phyloP scores from a whole-genome alignment of 768 basidiomycete species.

The Omphalotus guepiniiformis region DNA sequence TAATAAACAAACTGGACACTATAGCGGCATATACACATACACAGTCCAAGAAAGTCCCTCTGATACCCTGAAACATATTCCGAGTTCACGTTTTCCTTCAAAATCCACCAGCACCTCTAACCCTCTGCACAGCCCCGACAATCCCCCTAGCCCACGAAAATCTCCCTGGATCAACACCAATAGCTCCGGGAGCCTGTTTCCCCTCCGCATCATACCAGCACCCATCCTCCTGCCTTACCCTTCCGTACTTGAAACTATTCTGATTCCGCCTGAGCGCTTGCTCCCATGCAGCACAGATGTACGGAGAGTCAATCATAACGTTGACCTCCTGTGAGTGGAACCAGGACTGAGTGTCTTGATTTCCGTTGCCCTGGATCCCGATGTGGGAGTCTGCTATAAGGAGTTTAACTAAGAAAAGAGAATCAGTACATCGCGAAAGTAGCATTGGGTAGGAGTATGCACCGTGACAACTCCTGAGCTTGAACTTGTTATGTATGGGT shows the following conservation, averaged over 20 bases:
- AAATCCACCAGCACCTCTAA: constrained; percentile 37
- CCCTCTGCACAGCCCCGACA: constrained; percentile 37
- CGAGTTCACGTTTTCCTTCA: constrained; percentile 18
- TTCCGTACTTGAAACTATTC: constrained; percentile 52
- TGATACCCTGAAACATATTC: no score
- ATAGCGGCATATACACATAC: no score
- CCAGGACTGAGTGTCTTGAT: constrained; percentile 70
- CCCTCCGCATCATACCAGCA: constrained; percentile 53
- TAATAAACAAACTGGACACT: no score
- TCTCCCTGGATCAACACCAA: constrained; percentile 31
- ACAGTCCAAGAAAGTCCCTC: no score
- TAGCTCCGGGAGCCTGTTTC: constrained; percentile 32
- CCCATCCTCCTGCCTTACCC: constrained; percentile 41
- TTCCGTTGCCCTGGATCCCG: constrained; percentile 66
- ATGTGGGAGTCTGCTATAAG: constrained; percentile 63
- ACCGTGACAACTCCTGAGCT: constrained; percentile 69
- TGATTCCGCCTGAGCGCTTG: constrained; percentile 47
- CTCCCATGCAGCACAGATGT: constrained; percentile 52
- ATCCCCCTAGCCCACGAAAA: constrained; percentile 39
- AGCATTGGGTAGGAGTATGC: constrained; percentile 10
- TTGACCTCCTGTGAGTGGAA: constrained; percentile 72
- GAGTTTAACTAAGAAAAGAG: constrained; percentile 45
- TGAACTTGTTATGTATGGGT: constrained; percentile 61
- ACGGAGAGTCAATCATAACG: constrained; percentile 54
- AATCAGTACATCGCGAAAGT: not conserved